These are phyloP conservation scores for Adansonia madagascariensis DNA, from an alignment of 441 rosid species.

Conservation along the genomic window DNA sequence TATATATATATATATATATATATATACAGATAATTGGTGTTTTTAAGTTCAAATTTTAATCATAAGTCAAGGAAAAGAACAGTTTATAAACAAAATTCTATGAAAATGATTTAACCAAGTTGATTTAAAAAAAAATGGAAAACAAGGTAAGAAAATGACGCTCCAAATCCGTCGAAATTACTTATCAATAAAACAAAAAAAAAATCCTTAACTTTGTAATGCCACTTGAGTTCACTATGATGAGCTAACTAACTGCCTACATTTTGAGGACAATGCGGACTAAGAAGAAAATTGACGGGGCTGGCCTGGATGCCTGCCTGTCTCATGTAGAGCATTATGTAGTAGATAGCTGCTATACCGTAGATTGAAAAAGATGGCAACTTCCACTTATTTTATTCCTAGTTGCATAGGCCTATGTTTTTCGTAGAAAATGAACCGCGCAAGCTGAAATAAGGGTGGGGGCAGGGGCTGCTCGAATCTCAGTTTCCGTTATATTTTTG, in stretches of 20 bases:
- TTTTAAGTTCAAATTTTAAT: too few relatives aligned
- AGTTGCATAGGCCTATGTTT: background rate
- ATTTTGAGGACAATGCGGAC: constrained; percentile 6
- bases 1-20: too few relatives aligned
- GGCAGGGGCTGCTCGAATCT: background rate
- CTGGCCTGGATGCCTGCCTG: background rate
- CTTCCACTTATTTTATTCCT: background rate
- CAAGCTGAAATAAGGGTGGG: background rate
- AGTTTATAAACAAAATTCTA: too few relatives aligned
- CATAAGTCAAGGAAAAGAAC: too few relatives aligned
- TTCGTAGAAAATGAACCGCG: background rate
- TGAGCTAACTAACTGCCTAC: background rate
- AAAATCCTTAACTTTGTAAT: too few relatives aligned
- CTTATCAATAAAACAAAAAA: too few relatives aligned
- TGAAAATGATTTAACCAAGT: too few relatives aligned
- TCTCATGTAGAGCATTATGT: background rate
- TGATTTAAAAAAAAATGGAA: too few relatives aligned
- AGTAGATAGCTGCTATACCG: background rate
- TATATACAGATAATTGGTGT: too few relatives aligned
- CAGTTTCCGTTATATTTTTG: background rate
- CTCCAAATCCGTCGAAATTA: too few relatives aligned
- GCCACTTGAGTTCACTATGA: too few relatives aligned
- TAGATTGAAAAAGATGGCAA: background rate
- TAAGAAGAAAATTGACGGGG: background rate
- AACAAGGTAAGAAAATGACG: too few relatives aligned